These are phyloP conservation scores for Naegleria gruberi DNA, from an alignment of 208 protist species.

Conservation along the genomic window DNA sequence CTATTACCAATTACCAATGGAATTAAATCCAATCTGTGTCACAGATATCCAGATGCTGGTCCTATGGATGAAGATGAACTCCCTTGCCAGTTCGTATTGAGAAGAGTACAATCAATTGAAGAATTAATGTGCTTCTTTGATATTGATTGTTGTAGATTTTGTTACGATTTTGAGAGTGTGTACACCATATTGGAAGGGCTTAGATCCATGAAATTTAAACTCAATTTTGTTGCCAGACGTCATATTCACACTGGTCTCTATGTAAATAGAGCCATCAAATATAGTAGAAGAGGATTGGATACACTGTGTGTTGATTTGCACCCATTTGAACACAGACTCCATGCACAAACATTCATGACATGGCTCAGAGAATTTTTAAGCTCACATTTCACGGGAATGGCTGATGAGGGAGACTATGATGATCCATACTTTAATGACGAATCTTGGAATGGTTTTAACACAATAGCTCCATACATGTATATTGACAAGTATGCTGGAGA, in stretches of 20 bases:
- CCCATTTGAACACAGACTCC: background rate
- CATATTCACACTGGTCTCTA: background rate
- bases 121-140: background rate
- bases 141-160: constrained; percentile 16
- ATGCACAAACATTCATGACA: background rate
- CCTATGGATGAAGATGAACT: background rate
- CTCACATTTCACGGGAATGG: background rate
- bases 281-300: background rate
- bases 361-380: background rate
- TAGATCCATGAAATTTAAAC: background rate
- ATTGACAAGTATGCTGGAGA: background rate
- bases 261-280: background rate
- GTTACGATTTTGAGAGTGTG: background rate
- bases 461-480: background rate
- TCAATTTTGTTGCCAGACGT: background rate
- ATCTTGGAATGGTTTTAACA: background rate
- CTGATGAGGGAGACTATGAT: background rate
- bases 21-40: background rate
- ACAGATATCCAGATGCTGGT: background rate
- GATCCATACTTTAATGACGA: background rate
- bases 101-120: background rate
- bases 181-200: background rate
- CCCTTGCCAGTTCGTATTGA: background rate
- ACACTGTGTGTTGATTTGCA: background rate
- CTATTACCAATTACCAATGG: background rate